Evolutionary conservation across 768 basidiomycete genomes (phyloP), one percentile per base, ranked within the genome.

Genomic region (Kwoniella sp.): DNA sequence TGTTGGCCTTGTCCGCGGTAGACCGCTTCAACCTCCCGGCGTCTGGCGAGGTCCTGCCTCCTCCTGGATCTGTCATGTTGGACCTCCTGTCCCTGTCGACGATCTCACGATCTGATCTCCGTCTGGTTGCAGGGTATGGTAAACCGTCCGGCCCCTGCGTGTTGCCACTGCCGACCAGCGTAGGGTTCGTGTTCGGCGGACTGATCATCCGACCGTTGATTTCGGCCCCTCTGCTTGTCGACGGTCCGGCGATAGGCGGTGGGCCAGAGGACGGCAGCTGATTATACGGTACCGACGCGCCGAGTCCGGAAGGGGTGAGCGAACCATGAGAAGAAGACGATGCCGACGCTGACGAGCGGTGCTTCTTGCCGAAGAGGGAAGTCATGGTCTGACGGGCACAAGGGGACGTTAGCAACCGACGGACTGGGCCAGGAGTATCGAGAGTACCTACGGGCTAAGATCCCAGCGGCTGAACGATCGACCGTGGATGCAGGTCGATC

Each of bases 91-190:
- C 46, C 17, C 31, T 43, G 15, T 36, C 46, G 44, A 19, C 34
- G 32, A 40, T 37, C 27, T 53, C 52, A 34, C 40, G 48, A 39
- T 36, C 48, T 14, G 43, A 53, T 52, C 86, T 85, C 85, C 44
- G 67, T 75, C 53, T 81, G 80, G 15, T 71, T 70, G 38, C 81
- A 37, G 50, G 51, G 50, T 38, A 41, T 39, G 52, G 79, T 79
- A 67, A 78, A 80, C 50, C 61, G 73, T 40, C 80, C 81, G 32
- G 80, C 51, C 39, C 26, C 76, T 39, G 63, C 63, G 57, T 77
- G 69, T 29, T 77, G 77, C 67, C 84, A 26, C 56, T 52, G 42
- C 47, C 54, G 28, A 44, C 55, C 17, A 65, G 44, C 36, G 37
- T 46, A 10, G 46, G 56, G 44, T 61, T 61, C 4, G 59, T 62